Evolutionary conservation across 129 eudicot species (phyloP).

Genomic region (Pittosporum tobira): DNA sequence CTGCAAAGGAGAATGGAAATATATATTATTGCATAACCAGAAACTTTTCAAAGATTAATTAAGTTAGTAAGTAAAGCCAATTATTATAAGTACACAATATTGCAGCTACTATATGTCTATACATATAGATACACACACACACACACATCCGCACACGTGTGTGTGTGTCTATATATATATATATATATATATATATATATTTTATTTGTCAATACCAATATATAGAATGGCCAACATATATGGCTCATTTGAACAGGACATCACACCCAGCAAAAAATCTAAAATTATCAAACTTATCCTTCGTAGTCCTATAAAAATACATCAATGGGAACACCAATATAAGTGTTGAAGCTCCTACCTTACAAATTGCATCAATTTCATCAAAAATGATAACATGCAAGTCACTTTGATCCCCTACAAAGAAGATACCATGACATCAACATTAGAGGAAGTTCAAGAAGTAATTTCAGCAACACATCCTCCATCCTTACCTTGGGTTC

Average conservation of each 20-base stretch:
- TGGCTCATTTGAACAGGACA: no score
- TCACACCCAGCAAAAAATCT: neutral
- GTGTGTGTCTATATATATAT: no score
- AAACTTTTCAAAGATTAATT: neutral
- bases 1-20: constrained; percentile 35
- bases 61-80: neutral
- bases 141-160: no score
- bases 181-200: no score
- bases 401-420: constrained; percentile 91
- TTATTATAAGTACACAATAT: no score
- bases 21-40: constrained; percentile 5
- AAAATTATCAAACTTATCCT: neutral
- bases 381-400: constrained; percentile 96
- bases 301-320: neutral
- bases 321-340: constrained; percentile 1
- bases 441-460: neutral
- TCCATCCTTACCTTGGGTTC: constrained; percentile 54
- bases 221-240: no score
- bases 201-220: no score
- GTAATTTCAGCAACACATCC: constrained; percentile 16
- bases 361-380: constrained; percentile 96
- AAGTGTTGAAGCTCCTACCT: constrained; percentile 37
- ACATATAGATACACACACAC: no score
- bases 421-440: neutral
- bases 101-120: no score